Evolutionary conservation across 225 moss, liverwort and hornwort species (phyloP), one percentile per base, ranked within the genome.

Genomic region (Thuidium tamariscinum): DNA sequence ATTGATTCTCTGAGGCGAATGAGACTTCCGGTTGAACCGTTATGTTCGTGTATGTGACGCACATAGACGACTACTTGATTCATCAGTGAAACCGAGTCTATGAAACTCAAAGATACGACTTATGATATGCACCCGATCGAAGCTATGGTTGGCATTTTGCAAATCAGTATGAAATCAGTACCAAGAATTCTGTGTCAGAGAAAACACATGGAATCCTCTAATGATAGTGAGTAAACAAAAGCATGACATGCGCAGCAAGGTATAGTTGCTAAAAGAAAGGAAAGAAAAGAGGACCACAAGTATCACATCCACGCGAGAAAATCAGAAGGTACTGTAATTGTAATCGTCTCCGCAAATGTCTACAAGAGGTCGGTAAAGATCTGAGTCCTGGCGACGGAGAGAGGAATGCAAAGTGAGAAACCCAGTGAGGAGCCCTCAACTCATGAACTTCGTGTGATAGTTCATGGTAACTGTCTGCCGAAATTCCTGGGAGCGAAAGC

Each of bases 381-480:
- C 62, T 62, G 37, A 9, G 18, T n/a, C 8, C 41, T 55, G 72
- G 79, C 36, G 48, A 41, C 29, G 62, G 63, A 56, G 63, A 56
- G 61, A 26, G 54, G 60, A 44, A 68, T 59, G 74, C 17, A 64
- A 69, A 67, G 49, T 22, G 84, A 66, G 75, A 67, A 80, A 66
- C 52, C 25, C 70, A 81, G 76, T 46, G 46, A 81, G 44, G 84
- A 87, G 85, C 32, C 21, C 34, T 60, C 20, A 30, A 21, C 34
- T 64, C 41, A 29, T 74, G 77, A 42, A 79, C 44, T 34, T 86
- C 79, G 27, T 84, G 48, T 57, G 70, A 76, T 34, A 71, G 81
- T 86, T 91, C 77, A 81, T 78, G 44, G 77, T 89, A 91, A 87
- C 91, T 80, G 84, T 87, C 89, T 86, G 82, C 84, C 70, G 89